Evolutionary conservation across 768 basidiomycete genomes (phyloP).

Genomic region (Erythrobasidium yunnanense): DNA sequence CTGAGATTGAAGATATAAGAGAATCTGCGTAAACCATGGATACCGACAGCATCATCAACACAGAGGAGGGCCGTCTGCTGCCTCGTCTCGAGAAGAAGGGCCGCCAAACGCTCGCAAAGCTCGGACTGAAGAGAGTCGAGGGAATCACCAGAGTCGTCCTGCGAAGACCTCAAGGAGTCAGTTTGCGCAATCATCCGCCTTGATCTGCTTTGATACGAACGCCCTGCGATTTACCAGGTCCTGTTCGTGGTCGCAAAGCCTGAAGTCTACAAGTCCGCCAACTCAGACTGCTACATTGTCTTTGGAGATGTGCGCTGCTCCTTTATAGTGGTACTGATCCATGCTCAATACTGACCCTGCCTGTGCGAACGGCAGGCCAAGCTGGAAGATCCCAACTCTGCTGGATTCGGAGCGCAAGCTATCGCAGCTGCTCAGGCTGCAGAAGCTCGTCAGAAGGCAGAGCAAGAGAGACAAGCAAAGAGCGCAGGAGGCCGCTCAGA

Average conservation of each 20-base stretch:
- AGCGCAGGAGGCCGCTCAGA: neutral
- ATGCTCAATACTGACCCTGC: too few relatives aligned
- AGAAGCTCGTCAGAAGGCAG: conserved; percentile 23
- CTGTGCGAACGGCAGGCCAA: conserved; percentile 23
- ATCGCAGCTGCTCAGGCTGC: conserved; percentile 23
- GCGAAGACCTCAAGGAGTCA: conserved; percentile 82
- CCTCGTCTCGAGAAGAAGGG: conserved; percentile 27
- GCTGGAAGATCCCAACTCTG: conserved; percentile 24
- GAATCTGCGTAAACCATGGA: too few relatives aligned
- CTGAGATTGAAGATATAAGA: too few relatives aligned
- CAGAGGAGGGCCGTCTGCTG: conserved; percentile 19
- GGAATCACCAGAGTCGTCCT: conserved; percentile 91
- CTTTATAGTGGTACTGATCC: conserved; percentile 10
- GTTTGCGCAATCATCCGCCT: conserved; percentile 37
- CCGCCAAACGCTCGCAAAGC: conserved; percentile 57
- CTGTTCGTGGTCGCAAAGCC: conserved; percentile 86
- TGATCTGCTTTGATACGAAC: neutral
- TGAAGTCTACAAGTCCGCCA: conserved; percentile 91
- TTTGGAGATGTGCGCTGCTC: conserved; percentile 67
- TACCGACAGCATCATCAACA: conserved; percentile 24
- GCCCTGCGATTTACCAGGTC: conserved; percentile 46
- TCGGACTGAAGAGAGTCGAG: conserved; percentile 85
- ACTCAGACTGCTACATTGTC: conserved; percentile 96
- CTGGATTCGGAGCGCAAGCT: conserved; percentile 25
- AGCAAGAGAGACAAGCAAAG: conserved; percentile 20